Base-by-base conservation (phyloP, 441 rosid species). In the Melastoma candidum region DNA sequence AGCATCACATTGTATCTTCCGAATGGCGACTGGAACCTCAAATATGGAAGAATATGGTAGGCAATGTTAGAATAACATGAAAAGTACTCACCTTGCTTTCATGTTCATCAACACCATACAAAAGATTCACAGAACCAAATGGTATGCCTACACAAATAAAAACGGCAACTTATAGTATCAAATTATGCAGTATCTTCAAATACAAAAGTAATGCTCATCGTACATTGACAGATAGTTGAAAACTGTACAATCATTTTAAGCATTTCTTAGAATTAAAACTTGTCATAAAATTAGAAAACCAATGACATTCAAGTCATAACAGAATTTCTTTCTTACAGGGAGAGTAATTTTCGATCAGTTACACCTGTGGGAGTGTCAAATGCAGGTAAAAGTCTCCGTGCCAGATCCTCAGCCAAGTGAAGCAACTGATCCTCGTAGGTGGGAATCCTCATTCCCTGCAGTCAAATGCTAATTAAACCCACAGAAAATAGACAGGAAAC, bases 341-440 rank as follows among this genome's bases (percentile, higher is more conserved):
- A 49, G 51, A 50, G 24, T n/a, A 49, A 54, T 24, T 13, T 32
- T 47, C 60, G 47, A 67, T 53, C 10, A 51, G 51, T 11, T 12
- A 57, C 71, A 86, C 97, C 99, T 58, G 99, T 93, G 1, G 99
- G 97, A 57, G 99, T 93, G 72, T 89, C 99, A 75, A 93, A 93
- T 44, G 96, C 99, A 68, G 99, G 99, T 69, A 93, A 67, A 75
- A 93, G 65, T 72, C 97, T 79, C 63, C 74, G 73, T 11, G 82
- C 82, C 62, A 93, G 80, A 77, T 93, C 95, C 77, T 86, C 96
- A 25, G 96, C 93, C 59, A 89, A 71, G 64, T 71, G 60, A 50
- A 93, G 89, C 66, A 93, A 79, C 60, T 86, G 80, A 72, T 84
- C 80, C 60, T 86, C 74, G 53, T 93, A 93, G 22, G 95, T 81